Evolutionary conservation across 2,329 filamentous ascomycete species (phyloP), one percentile per base, ranked within the genome.

Genomic region (Aspergillus sp.): DNA sequence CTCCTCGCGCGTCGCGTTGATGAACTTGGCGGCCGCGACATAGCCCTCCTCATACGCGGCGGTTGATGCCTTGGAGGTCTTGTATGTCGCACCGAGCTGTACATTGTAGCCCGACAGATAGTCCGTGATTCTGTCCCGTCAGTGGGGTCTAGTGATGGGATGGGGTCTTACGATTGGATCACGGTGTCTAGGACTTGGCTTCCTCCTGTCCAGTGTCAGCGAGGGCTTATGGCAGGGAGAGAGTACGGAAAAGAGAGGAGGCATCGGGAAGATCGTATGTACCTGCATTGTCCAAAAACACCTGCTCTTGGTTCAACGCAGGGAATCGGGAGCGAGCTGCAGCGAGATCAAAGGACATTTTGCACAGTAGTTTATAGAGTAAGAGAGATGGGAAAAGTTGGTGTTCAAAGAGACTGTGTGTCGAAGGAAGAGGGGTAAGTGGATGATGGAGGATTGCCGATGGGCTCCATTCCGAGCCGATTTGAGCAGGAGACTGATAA

Each of bases 51-150:
- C 69, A 64, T 87, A 89, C 20, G 79, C 76, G 17, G 76, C 71
- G 1, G 83, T 88, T 0, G 88, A 85, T 38, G 76, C 71, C 57
- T 81, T 74, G 9, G 84, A 81, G 1, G 83, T 77, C 4, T 76
- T 74, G 65, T 93, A 92, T 0, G 82, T 84, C 2, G 87, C 88
- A 17, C 88, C 88, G 0, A 91, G 80, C 67, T 93, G 89, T 40
- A 91, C 88, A 59, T 92, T 91, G 56, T 78, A 86, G 23, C 78
- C 79, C 34, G 79, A 75, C 7, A 91, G 78, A 61, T 92, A 91
- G 20, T 84, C 76, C 1, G 76, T 76, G 50, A 92, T 84, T 1
- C 85, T 85, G 67, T 14, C 14, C 17, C 19, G 9, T 17, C 5
- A 2, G 19, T 9, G 10, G 20, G 31, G 23, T 54, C 19, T 38